A percentile compares a stretch with the other conserved stretches of the same genome.
Conservation (phyloP, 1,284 basidiomycete species). For the Vanrija humicola region DNA sequence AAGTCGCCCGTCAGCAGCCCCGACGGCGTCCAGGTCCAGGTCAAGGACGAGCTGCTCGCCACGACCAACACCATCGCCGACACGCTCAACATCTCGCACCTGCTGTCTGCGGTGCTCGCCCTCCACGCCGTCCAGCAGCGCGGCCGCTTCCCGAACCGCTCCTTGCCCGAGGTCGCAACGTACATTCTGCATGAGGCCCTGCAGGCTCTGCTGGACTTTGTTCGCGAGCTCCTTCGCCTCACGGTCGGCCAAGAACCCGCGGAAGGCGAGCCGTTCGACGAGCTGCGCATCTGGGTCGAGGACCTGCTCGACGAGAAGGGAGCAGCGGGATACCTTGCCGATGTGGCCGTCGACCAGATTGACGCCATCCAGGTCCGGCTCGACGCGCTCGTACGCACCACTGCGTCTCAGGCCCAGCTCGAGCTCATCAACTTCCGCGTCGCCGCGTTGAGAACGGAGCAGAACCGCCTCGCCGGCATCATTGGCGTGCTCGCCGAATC, state of each 20-base stretch:
- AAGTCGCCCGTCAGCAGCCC: conserved; percentile 22
- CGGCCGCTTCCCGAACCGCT: conserved; percentile 31
- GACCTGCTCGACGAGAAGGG: conserved; percentile 31
- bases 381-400: conserved; percentile 19
- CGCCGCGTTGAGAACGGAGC: conserved; percentile 26
- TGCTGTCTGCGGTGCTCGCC: conserved; percentile 35
- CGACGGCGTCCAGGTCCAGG: conserved; percentile 28
- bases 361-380: conserved; percentile 30
- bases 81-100: conserved; percentile 32
- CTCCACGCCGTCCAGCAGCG: conserved; percentile 34
- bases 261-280: conserved; percentile 24
- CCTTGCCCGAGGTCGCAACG: conserved; percentile 34
- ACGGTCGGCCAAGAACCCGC: conserved; percentile 24
- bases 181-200: conserved; percentile 36
- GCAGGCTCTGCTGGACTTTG: conserved; percentile 33
- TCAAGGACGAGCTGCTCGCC: conserved; percentile 34
- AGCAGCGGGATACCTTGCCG: conserved; percentile 28
- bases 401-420: conserved; percentile 23
- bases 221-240: conserved; percentile 30
- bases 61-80: conserved; percentile 31
- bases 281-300: conserved; percentile 30
- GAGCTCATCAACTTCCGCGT: conserved; percentile 38
- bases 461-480: conserved; percentile 36
- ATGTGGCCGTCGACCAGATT: conserved; percentile 36
- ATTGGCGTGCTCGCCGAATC: conserved; percentile 27